Evolutionary conservation across 257 asterid genomes (phyloP), one percentile per base, ranked within the genome.

Genomic region (Solanum chilense): DNA sequence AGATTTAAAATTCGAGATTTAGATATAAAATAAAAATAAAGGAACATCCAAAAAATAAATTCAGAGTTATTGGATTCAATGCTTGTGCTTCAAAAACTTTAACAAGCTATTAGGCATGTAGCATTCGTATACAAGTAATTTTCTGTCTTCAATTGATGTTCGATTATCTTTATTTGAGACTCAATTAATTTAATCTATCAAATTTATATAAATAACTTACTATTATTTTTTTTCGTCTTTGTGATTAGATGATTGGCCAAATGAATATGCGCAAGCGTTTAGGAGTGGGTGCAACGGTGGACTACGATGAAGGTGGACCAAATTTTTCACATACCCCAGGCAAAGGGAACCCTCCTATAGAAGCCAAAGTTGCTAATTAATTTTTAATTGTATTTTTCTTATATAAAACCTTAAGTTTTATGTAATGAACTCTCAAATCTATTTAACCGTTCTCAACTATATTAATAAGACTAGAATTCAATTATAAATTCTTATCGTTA

Each of bases 221-320:
- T 10, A 18, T 74, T 5, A 11, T 39, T 74, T 39, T 39, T 37
- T 74, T 6, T 2, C 4, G 1, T 39, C 9, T 75, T 39, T 75
- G 33, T 75, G 56, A 20, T 41, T 41, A 23, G 56, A 52, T 37
- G 56, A 75, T 13, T 75, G 14, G 25, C 37, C 66, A 33, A 41
- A 52, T 56, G 45, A 76, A 83, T 68, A 29, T 49, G 47, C 85
- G 86, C 14, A 87, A 89, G 68, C 86, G 84, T 18, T 47, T 35
- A 29, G 78, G 9, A 9, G 44, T 66, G n/a, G 42, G 75, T n/a
- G 80, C 74, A 71, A 86, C 76, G 27, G 25, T 86, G 75, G 92
- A 90, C 87, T 90, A 90, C 78, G 73, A 85, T 41, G 86, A 90
- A 3, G 84, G 88, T 20, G 88, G 89, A 33, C 75, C 90, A 3